Conservation (phyloP, 1,139 yeast species). For the Hansenula lynferdii region DNA sequence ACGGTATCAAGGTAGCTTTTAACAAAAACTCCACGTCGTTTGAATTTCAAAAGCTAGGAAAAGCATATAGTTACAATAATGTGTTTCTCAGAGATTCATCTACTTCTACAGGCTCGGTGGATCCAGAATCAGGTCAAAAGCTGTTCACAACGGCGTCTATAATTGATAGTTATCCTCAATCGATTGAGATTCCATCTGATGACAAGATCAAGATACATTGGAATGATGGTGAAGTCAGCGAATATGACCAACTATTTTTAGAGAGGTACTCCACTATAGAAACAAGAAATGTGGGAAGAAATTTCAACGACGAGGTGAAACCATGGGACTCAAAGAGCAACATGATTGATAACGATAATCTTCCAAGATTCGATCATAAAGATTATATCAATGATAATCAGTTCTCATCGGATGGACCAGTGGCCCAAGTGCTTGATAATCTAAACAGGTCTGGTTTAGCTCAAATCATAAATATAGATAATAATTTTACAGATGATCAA, state of each 20-base stretch:
- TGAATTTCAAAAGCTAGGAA: conserved; percentile 7
- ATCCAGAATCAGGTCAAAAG: conserved; percentile 56
- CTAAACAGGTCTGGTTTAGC: conserved; percentile 57
- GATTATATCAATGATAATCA: conserved; percentile 40
- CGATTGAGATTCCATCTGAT: conserved; percentile 25
- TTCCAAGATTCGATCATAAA: conserved; percentile 30
- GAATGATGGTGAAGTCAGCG: conserved; percentile 48
- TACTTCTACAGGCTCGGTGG: conserved; percentile 43
- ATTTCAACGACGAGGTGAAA: conserved; percentile 30
- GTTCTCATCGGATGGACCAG: conserved; percentile 31
- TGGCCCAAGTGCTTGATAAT: conserved; percentile 35
- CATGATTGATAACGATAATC: conserved; percentile 15
- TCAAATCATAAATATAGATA: conserved; percentile 51
- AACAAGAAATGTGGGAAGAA: conserved; percentile 28
- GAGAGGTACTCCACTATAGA: conserved; percentile 34
- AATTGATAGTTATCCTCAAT: conserved; percentile 25
- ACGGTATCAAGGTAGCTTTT: conserved; percentile 8
- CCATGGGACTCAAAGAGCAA: conserved; percentile 34
- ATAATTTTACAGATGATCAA: conserved; percentile 17
- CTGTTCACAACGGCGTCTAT: conserved; percentile 57
- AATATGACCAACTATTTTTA: conserved; percentile 45
- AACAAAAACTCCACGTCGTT: conserved; percentile 14
- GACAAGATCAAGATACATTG: conserved; percentile 44
- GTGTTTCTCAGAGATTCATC: conserved; percentile 68
- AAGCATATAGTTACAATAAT: conserved; percentile 41